Base-by-base conservation (phyloP, 306 rosid genomes). In the Prosopis cineraria region DNA sequence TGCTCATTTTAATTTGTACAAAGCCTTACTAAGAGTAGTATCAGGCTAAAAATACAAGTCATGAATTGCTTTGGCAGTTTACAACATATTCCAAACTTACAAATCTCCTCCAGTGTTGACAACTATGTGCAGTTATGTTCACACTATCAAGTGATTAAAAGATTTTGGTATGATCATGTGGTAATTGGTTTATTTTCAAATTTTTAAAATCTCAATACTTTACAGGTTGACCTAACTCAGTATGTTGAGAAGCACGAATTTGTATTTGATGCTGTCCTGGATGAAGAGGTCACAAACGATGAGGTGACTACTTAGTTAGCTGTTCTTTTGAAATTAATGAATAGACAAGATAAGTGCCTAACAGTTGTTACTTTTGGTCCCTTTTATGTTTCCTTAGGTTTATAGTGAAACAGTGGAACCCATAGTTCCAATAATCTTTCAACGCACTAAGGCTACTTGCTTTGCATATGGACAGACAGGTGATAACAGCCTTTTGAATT, bases 401-500 rank as follows among this genome's bases (percentile, higher is more conserved):
- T 96, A 96, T 78, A 90, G 84, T 82, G 98, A 96, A 87, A 96
- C 99, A 20, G 99, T 96, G 74, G 99, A 96, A 86, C 99, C 99
- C 79, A 93, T 96, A 76, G 98, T 96, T 88, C 99, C 99, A 59
- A 90, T 96, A 63, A 93, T 96, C 70, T 96, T 96, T 83, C 97
- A 96, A 73, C 94, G 99, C 71, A 96, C 98, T 41, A 96, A 96
- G 80, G 99, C 98, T 53, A 96, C 99, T 39, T 96, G 99, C 90
- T 96, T 96, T 84, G 99, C 99, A 19, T 96, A 96, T 29, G 99
- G 99, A 24, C 99, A 96, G 87, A 96, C 99, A 90, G 99, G 99
- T 93, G 80, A 81, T 79, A 44, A 48, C 78, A 74, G 48, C 43
- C 69, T 71, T 79, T 69, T 34, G 63, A 78, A 63, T 80, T 77